Percentiles rank a stretch among this genome's conserved stretches.
These are phyloP conservation scores for Trypanosoma lewisi DNA, from an alignment of 208 protist species.

Conservation along the genomic window DNA sequence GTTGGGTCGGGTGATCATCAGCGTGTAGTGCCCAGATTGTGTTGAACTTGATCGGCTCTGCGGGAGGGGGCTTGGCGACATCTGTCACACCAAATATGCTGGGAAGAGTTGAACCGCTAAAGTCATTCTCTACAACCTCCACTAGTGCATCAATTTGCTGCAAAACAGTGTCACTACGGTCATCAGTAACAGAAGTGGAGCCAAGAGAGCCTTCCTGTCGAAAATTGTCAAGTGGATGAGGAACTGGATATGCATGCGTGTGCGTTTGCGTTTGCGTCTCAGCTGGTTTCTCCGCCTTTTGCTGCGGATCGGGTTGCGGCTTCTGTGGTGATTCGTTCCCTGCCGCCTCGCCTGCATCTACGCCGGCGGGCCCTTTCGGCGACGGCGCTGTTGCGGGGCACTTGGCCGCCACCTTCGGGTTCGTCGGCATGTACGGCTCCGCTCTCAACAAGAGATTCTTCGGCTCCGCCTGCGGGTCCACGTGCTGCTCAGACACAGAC, in stretches of 20 bases:
- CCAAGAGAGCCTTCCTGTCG: constrained; percentile 17
- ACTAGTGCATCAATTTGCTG: constrained; percentile 7
- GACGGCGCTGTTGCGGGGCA: constrained; percentile 8
- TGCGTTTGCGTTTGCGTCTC: neutral
- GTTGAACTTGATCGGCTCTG: constrained; percentile 54
- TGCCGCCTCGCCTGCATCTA: neutral
- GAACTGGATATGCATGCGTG: neutral
- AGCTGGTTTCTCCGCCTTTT: constrained; percentile 4
- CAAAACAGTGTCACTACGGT: constrained; percentile 1
- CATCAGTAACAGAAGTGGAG: constrained; percentile 1
- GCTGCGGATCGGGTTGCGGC: constrained; percentile 7
- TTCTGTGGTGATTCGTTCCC: constrained; percentile 1
- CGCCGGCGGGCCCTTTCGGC: neutral
- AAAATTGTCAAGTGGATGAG: neutral
- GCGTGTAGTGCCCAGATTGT: constrained; percentile 79
- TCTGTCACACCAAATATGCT: constrained; percentile 8
- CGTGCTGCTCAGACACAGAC: neutral
- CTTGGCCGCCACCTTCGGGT: constrained; percentile 23
- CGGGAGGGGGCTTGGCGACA: constrained; percentile 29
- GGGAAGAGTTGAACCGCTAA: constrained; percentile 23
- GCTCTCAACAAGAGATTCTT: constrained; percentile 21
- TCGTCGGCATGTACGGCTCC: constrained; percentile 31
- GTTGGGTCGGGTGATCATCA: constrained; percentile 57
- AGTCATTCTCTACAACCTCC: constrained; percentile 19
- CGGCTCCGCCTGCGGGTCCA: constrained; percentile 9